Evolutionary conservation across 139 green algal species (phyloP).

Genomic region (Micromonas commoda): DNA sequence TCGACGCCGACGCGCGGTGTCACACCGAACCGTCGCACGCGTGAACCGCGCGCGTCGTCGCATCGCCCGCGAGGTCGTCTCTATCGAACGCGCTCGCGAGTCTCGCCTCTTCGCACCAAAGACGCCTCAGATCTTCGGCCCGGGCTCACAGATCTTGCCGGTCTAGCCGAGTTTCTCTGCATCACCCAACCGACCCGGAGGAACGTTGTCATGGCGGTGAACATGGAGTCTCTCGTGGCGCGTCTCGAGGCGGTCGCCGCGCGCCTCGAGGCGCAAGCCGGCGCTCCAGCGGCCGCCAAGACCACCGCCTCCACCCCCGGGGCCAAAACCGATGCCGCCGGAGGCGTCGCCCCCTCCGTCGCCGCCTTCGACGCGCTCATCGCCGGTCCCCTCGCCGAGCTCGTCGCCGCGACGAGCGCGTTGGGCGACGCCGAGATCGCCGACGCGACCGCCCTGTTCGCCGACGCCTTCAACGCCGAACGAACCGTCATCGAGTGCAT

Average conservation of each 20-base stretch:
- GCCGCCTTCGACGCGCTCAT: constrained; percentile 28
- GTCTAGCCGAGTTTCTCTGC: no score
- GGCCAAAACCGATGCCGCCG: not conserved
- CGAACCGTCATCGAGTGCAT: constrained; percentile 38
- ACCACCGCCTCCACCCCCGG: not conserved
- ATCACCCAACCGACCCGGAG: no score
- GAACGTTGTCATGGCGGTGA: not conserved
- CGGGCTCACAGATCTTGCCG: no score
- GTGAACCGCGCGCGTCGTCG: no score
- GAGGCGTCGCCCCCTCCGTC: not conserved
- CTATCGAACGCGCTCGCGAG: no score
- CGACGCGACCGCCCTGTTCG: constrained; percentile 26
- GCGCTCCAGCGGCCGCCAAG: not conserved
- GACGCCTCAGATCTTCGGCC: no score
- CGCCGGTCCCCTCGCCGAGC: not conserved
- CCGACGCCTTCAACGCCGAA: constrained; percentile 35
- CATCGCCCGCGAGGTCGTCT: no score
- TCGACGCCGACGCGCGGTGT: no score
- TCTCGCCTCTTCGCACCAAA: no score
- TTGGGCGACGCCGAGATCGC: constrained; percentile 35
- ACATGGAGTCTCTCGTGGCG: not conserved
- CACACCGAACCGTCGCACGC: no score
- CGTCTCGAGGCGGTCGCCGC: not conserved
- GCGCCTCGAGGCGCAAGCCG: not conserved
- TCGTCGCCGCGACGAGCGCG: not conserved